Percentiles rank a stretch among this genome's conserved stretches.
These are phyloP conservation scores for Hemileia vastatrix DNA, from an alignment of 1,284 basidiomycete species.

Conservation along the genomic window DNA sequence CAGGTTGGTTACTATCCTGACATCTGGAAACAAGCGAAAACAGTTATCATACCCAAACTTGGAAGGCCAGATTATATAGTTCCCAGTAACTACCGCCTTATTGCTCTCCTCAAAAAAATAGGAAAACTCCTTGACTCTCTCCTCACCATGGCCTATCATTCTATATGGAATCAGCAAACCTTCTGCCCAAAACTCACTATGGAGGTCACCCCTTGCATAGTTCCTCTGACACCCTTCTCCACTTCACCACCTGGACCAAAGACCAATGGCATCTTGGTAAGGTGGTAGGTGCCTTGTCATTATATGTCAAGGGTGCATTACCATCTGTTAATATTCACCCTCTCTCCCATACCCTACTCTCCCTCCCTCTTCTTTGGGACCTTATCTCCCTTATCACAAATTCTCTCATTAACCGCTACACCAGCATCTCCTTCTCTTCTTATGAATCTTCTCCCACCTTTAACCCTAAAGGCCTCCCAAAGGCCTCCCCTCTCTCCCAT, in stretches of 20 bases:
- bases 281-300: neutral
- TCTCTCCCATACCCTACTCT: neutral
- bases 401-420: neutral
- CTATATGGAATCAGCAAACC: no score
- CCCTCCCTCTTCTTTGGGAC: neutral
- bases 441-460: neutral
- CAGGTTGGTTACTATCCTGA: conserved; percentile 1
- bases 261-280: neutral
- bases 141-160: neutral
- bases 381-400: neutral
- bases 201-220: no score
- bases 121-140: conserved; percentile 7
- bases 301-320: neutral
- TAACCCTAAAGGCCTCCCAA: neutral
- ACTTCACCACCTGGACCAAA: conserved; percentile 1
- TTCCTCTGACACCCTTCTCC: no score
- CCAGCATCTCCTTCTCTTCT: neutral
- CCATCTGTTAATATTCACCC: neutral
- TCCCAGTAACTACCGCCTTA: conserved; percentile 4
- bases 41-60: conserved; percentile 1
- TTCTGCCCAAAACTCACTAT: no score
- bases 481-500: conserved; percentile 2
- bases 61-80: conserved; percentile 1
- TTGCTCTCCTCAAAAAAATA: conserved; percentile 3
- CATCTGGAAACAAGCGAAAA: conserved; percentile 2